Evolutionary conservation across 768 basidiomycete genomes (phyloP).

Genomic region (Tricholoma hemisulphureum): DNA sequence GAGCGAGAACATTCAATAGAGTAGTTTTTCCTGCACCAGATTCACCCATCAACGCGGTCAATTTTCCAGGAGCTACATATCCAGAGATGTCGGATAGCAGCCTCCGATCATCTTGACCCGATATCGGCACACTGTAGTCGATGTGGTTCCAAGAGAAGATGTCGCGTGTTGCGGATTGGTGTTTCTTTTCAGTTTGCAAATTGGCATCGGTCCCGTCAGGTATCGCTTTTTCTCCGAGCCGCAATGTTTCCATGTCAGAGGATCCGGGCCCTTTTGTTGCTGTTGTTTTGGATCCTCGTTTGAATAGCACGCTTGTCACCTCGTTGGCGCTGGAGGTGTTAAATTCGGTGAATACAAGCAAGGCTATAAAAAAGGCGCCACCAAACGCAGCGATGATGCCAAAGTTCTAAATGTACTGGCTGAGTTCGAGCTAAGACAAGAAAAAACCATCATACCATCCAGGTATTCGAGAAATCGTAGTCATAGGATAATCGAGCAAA

Average conservation of each 20-base stretch:
- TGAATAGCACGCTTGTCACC: conserved; percentile 56
- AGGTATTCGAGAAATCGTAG: conserved; percentile 30
- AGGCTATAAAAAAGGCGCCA: conserved; percentile 48
- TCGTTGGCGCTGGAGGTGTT: conserved; percentile 40
- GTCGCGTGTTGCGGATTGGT: conserved; percentile 46
- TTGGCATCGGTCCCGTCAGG: conserved; percentile 8
- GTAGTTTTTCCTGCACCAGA: conserved; percentile 57
- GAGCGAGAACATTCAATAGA: conserved; percentile 55
- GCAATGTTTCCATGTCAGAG: conserved; percentile 31
- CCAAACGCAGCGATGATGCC: conserved; percentile 72
- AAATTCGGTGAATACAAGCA: conserved; percentile 60
- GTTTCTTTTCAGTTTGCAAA: conserved; percentile 27
- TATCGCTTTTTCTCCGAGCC: conserved; percentile 33
- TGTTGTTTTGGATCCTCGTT: conserved; percentile 45
- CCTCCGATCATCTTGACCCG: conserved; percentile 38
- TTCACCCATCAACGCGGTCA: conserved; percentile 77
- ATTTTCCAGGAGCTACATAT: conserved; percentile 76
- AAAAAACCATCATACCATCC: conserved; percentile 16
- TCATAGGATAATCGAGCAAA: conserved; percentile 54
- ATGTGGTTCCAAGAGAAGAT: conserved; percentile 82
- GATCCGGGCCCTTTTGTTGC: conserved; percentile 20
- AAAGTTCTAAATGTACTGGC: conserved; percentile 43
- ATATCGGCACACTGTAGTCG: conserved; percentile 60
- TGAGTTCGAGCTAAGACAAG: neutral
- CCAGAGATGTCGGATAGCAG: conserved; percentile 76